Base-by-base conservation (phyloP, 345 rosid genomes). In the Eucalyptus marginata region DNA sequence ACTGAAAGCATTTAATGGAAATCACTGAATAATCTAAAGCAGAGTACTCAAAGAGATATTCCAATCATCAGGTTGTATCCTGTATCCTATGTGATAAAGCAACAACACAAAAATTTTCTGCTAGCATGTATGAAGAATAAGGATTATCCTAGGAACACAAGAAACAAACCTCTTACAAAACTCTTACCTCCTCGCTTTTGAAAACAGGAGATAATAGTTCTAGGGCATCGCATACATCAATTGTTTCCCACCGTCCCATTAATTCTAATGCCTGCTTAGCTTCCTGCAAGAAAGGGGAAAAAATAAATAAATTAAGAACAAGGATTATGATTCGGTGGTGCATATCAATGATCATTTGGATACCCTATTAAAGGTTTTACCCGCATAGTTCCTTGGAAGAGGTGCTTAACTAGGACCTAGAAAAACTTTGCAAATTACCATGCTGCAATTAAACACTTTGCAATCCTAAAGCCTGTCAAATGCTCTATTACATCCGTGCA, bases 171-270 rank as follows among this genome's bases (percentile, higher is more conserved):
- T 86, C 80, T 47, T 64, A 64, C 36, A 64, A 64, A 64, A 62
- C 22, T 59, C 93, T 87, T 93, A 95, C 99, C 98, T 96, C 99
- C 94, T 97, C 99, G 87, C 98, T 96, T 91, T 96, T 97, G 93
- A 97, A 97, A 43, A 96, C 92, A 87, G 99, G 99, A 43, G 99
- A 97, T 83, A 97, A 93, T 91, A 97, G 97, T 92, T 97, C 99
- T 93, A 97, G 87, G 40, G 99, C 99, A 93, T 97, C 98, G 87
- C 93, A 93, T 47, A 96, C 98, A 93, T 97, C 99, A 92, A 97
- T 97, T 92, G 92, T 95, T 90, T 96, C 95, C 99, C 98, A 97
- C 92, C 91, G 95, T 87, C 95, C 91, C 99, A 97, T 97, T 89
- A 97, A 94, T 88, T 97, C 97, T 52, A 95, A 87, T 85, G 99